A percentile compares a stretch with the other conserved stretches of the same genome.
Evolutionary conservation across 768 basidiomycete genomes (phyloP).

Genomic region (Amanita fuliginea): DNA sequence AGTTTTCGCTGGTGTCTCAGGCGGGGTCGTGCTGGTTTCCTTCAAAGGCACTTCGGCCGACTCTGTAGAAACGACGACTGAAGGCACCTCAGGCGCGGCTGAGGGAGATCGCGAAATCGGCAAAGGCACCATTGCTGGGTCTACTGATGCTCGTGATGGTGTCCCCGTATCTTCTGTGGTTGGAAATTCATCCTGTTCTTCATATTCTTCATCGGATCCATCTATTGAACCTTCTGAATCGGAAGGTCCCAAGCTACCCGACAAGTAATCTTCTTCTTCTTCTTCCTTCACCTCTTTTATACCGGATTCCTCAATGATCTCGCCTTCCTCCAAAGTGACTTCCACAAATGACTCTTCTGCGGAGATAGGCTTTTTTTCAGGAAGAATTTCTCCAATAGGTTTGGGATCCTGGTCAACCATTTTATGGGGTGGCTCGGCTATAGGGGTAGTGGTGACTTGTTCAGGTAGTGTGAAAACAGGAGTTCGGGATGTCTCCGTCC

Average conservation of each 20-base stretch:
- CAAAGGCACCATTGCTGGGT: conserved; percentile 25
- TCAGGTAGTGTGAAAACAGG: background rate
- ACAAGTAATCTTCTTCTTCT: conserved; percentile 10
- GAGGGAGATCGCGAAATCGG: conserved; percentile 42
- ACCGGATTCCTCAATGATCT: conserved; percentile 8
- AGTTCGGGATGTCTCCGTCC: background rate
- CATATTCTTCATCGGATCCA: conserved; percentile 10
- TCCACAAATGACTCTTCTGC: conserved; percentile 16
- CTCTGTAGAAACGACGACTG: conserved; percentile 23
- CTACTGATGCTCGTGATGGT: conserved; percentile 18
- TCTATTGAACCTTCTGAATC: conserved; percentile 6
- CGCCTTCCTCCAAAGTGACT: conserved; percentile 14
- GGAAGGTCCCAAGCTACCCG: conserved; percentile 7
- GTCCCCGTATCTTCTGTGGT: conserved; percentile 8
- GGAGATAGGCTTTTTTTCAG: conserved; percentile 8
- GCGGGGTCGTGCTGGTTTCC: conserved; percentile 50
- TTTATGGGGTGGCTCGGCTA: conserved; percentile 8
- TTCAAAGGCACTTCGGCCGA: conserved; percentile 15
- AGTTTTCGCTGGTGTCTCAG: conserved; percentile 46
- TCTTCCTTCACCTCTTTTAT: conserved; percentile 6
- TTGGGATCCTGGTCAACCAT: conserved; percentile 4
- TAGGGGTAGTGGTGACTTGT: conserved; percentile 1
- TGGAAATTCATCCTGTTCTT: conserved; percentile 6
- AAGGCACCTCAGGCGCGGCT: conserved; percentile 42
- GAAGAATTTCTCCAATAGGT: background rate